Conservation (phyloP, 2,329 filamentous ascomycete species). For the Apiospora marii region DNA sequence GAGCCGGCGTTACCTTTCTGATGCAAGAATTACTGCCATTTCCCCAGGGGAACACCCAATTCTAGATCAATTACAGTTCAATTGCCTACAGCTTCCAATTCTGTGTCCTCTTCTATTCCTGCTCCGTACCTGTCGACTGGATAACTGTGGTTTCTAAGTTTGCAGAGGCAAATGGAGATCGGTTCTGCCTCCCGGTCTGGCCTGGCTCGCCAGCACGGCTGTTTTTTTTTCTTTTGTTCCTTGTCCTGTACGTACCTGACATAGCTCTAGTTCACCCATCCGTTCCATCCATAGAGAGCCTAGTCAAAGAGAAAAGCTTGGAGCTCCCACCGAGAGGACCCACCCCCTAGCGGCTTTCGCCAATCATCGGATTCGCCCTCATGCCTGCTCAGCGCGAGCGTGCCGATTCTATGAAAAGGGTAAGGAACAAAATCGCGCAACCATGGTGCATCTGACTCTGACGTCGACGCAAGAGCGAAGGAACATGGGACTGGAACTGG, state of each 20-base stretch:
- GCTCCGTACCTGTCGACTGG: neutral
- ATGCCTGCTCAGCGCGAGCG: constrained; percentile 19
- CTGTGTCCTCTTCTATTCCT: neutral
- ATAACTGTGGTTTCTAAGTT: neutral
- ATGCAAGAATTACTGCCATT: constrained; percentile 18
- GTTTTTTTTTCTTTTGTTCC: neutral
- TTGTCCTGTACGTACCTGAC: constrained; percentile 12
- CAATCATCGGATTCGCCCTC: constrained; percentile 24
- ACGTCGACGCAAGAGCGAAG: constrained; percentile 20
- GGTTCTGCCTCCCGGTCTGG: neutral
- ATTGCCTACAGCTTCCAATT: neutral
- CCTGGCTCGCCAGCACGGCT: neutral
- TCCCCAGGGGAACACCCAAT: constrained; percentile 8
- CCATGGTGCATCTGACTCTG: constrained; percentile 24
- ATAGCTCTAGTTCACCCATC: constrained; percentile 11
- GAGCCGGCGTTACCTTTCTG: constrained; percentile 3
- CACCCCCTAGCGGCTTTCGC: constrained; percentile 17
- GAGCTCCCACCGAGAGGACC: constrained; percentile 23
- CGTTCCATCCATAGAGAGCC: constrained; percentile 6
- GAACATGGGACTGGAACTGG: constrained; percentile 1
- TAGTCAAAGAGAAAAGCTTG: constrained; percentile 22
- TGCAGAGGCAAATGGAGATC: neutral
- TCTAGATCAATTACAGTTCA: neutral
- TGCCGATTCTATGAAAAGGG: constrained; percentile 17
- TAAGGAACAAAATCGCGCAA: constrained; percentile 25